Percentiles rank a stretch among this genome's conserved stretches.
Conservation (phyloP, 208 protist genomes). For the Borovskyia barvae region DNA sequence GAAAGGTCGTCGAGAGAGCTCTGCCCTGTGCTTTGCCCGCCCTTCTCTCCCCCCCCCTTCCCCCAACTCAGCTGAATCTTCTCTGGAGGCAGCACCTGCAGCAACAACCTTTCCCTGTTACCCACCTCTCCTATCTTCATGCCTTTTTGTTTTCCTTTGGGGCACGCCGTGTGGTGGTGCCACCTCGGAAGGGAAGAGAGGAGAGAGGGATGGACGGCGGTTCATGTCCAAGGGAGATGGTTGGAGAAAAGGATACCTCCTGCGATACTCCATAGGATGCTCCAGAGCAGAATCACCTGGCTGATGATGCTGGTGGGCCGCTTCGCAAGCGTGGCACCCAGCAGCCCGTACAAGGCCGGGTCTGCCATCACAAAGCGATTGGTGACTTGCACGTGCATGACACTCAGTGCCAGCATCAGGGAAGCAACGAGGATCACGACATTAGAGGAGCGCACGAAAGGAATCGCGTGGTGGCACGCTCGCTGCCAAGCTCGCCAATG, state of each 20-base stretch:
- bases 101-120: too few species aligned
- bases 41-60: too few species aligned
- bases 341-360: constrained; percentile 68
- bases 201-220: not conserved
- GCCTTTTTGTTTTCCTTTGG: not conserved
- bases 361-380: constrained; percentile 72
- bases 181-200: not conserved
- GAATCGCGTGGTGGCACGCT: not conserved
- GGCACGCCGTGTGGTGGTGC: too few species aligned
- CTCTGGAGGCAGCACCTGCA: too few species aligned
- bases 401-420: constrained; percentile 39
- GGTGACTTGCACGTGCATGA: constrained; percentile 79
- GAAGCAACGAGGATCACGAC: constrained; percentile 47
- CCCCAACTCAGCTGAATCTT: too few species aligned
- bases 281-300: constrained; percentile 44
- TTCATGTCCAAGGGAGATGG: constrained; percentile 79
- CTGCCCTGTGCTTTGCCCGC: too few species aligned
- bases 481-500: not conserved
- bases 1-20: too few species aligned
- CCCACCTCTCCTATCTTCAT: not conserved
- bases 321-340: constrained; percentile 42
- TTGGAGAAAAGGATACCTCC: constrained; percentile 73
- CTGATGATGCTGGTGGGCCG: constrained; percentile 26
- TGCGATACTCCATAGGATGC: constrained; percentile 45
- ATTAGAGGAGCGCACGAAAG: constrained; percentile 50